A percentile compares a stretch with the other conserved stretches of the same genome.
These are phyloP conservation scores for Ambrosiella xylebori DNA, from an alignment of 2,329 filamentous ascomycete genomes.

Conservation along the genomic window DNA sequence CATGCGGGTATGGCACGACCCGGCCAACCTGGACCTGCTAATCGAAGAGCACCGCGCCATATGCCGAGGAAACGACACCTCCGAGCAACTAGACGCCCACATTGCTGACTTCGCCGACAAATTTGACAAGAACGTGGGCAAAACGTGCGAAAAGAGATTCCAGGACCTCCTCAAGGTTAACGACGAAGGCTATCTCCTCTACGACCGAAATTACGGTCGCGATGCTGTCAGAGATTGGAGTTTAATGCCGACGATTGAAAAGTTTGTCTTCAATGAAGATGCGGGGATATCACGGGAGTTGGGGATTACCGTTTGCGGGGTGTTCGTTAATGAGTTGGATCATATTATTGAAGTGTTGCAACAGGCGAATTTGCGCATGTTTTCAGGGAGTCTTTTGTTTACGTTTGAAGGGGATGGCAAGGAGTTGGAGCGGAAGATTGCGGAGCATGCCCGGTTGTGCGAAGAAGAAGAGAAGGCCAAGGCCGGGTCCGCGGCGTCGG, in stretches of 20 bases:
- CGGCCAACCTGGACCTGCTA: too few species aligned
- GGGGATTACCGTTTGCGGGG: constrained; percentile 35
- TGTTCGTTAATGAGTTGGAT: constrained; percentile 36
- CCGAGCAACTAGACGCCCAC: too few species aligned
- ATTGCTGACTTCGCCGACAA: too few species aligned
- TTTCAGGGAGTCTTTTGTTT: constrained; percentile 43
- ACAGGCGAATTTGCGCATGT: constrained; percentile 44
- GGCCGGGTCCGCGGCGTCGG: constrained; percentile 17
- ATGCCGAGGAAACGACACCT: constrained; percentile 23
- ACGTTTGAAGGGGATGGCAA: constrained; percentile 46
- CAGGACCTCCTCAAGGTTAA: too few species aligned
- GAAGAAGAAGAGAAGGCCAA: constrained; percentile 22
- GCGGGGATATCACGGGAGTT: constrained; percentile 43
- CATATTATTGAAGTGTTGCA: constrained; percentile 36
- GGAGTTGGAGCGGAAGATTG: constrained; percentile 33
- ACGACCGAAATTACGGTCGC: constrained; percentile 47
- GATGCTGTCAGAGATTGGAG: constrained; percentile 34
- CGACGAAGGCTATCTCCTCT: constrained; percentile 27
- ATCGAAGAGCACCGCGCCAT: too few species aligned
- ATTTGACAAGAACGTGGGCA: too few species aligned
- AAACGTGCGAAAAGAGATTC: too few species aligned
- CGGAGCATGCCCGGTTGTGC: constrained; percentile 26
- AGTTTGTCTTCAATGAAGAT: constrained; percentile 39
- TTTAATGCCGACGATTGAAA: constrained; percentile 34
- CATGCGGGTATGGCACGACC: constrained; percentile 40